phyloP scores from a whole-genome alignment of 345 rosid genomes.

The Mangifera indica region DNA sequence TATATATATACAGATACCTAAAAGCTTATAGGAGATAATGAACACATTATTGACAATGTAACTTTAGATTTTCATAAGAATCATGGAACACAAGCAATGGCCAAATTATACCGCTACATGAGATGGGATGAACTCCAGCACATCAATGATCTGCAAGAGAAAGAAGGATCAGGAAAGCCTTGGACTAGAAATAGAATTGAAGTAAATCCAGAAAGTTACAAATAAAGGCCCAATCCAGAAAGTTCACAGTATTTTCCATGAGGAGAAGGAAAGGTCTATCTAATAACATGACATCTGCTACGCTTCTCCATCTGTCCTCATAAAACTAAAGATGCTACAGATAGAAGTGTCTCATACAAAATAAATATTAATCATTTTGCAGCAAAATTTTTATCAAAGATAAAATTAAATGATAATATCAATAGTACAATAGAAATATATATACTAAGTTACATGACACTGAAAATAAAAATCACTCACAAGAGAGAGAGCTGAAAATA shows the following conservation, averaged over 20 bases:
- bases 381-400: neutral
- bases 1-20: no score
- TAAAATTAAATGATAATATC: neutral
- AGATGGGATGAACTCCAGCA: conserved; percentile 78
- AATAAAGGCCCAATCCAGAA: neutral
- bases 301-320: no score
- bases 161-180: conserved; percentile 19
- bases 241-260: neutral
- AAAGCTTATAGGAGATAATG: neutral
- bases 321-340: neutral
- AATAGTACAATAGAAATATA: neutral
- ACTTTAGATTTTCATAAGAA: neutral
- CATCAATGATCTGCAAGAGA: conserved; percentile 79
- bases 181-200: conserved; percentile 15
- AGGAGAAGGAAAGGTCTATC: no score
- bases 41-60: neutral
- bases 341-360: neutral
- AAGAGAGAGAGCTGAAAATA: conserved; percentile 81
- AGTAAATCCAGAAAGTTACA: conserved; percentile 3
- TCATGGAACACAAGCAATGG: neutral
- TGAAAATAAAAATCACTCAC: conserved; percentile 47
- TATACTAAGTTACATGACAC: neutral
- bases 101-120: conserved; percentile 45
- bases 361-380: neutral
- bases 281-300: neutral